These are phyloP conservation scores for Byssoonygena ceratinophila DNA, from an alignment of 2,329 filamentous ascomycete species.

Conservation along the genomic window DNA sequence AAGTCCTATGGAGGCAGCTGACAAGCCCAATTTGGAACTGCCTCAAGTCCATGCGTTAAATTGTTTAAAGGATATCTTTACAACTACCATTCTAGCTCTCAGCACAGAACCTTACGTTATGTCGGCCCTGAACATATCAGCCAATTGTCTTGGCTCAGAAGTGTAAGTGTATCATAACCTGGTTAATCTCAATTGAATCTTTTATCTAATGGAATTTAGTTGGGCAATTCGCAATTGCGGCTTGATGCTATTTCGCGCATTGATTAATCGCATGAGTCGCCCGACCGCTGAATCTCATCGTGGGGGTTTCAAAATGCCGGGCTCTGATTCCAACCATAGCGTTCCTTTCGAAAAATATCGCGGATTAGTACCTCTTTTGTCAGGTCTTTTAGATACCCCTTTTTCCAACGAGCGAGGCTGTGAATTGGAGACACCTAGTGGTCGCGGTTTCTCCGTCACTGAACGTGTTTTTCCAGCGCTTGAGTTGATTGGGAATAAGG, in stretches of 20 bases:
- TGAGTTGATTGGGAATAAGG: constrained; percentile 37
- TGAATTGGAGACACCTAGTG: neutral
- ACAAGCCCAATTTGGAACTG: constrained; percentile 45
- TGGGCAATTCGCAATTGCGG: constrained; percentile 96
- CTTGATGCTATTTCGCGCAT: constrained; percentile 72
- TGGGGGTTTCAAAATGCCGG: constrained; percentile 24
- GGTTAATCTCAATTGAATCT: neutral
- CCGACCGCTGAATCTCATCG: constrained; percentile 30
- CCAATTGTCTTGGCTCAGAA: constrained; percentile 64
- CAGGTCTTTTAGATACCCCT: constrained; percentile 24
- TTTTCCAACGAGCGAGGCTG: neutral
- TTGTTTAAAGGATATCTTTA: constrained; percentile 84
- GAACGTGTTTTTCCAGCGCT: constrained; percentile 39
- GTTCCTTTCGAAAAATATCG: constrained; percentile 35
- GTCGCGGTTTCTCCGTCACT: constrained; percentile 27
- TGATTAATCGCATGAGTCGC: constrained; percentile 57
- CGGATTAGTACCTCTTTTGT: constrained; percentile 30
- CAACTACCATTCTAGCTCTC: constrained; percentile 63
- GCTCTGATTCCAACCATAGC: constrained; percentile 30
- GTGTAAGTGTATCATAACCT: constrained; percentile 44
- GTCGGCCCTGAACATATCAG: constrained; percentile 65
- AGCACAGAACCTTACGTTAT: constrained; percentile 65
- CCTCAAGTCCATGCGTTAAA: constrained; percentile 94
- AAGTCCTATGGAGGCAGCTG: constrained; percentile 23
- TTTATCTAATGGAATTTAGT: constrained; percentile 30